Evolutionary conservation across 192 early-diverging fungal species (phyloP), one percentile per base, ranked within the genome.

Genomic region (Backusella sp.): DNA sequence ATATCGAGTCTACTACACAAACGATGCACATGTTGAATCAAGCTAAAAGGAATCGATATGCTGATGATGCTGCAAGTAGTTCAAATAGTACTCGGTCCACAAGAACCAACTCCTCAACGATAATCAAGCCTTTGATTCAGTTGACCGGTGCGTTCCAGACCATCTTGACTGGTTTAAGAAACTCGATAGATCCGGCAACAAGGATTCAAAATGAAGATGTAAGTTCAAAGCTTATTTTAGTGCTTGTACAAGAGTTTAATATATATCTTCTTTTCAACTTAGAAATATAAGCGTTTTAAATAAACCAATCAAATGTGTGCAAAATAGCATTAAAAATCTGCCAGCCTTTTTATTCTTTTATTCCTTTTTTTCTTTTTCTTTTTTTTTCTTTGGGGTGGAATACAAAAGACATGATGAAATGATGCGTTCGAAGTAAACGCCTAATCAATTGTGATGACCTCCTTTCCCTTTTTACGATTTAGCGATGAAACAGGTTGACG

Each of bases 81-180:
- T 85, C 90, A 67, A 88, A 90, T 46, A 28, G 21, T 14, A 28
- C 14, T 3, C 28, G 23, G 28, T 11, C 56, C 11, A 84, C 89
- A 6, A 84, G 82, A 17, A 89, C 93, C 0, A 92, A 92, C 12
- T 90, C 98, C 34, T 96, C 97, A 0, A 91, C 94, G n/a, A 94
- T 97, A 35, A 84, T 99, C 30, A 94, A 94, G 79, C 97, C 97
- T 1, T 94, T 98, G 91, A 98, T 99, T 82, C 95, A 96, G 0
- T 90, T 94, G 1, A 93, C 96, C 0, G 96, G 97, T 66, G 97
- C 96, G 0, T 91, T 97, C 12, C 94, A 95, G 1, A 96, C 96
- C 81, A 91, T 95, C 4, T 84, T 99, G n/a, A 87, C 97, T 70
- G 96, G 97, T 1, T 72, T 99, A 73, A 92, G 94, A 68, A 99